These are phyloP conservation scores for Dioscorea zingiberensis DNA, from an alignment of 106 monocot species.

Conservation along the genomic window DNA sequence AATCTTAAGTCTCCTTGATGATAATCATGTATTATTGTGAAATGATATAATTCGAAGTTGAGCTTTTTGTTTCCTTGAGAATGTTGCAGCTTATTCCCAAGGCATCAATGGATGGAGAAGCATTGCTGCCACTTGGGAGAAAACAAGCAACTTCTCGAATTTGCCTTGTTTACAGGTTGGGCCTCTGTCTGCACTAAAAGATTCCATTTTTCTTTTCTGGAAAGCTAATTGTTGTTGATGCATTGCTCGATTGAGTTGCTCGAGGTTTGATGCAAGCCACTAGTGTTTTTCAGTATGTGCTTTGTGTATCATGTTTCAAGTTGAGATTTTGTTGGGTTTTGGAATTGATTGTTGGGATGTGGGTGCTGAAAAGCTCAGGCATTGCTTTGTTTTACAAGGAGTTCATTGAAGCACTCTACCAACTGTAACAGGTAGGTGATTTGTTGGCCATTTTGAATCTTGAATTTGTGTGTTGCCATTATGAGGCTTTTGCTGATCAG, in stretches of 20 bases:
- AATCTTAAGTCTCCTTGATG: no score
- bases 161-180: conserved; percentile 34
- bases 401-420: conserved; percentile 62
- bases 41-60: no score
- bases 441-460: not conserved
- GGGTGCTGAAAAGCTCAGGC: conserved; percentile 32
- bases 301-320: conserved; percentile 15
- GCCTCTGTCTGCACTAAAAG: not conserved
- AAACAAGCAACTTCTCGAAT: conserved; percentile 13
- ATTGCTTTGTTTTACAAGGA: conserved; percentile 70
- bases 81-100: not conserved
- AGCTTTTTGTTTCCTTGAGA: no score
- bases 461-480: not conserved
- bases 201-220: not conserved
- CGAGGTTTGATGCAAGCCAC: conserved; percentile 41
- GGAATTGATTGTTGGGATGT: not conserved
- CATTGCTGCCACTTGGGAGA: conserved; percentile 1
- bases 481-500: conserved; percentile 14
- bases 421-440: conserved; percentile 63
- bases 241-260: conserved; percentile 55
- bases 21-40: no score
- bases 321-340: no score
- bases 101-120: not conserved
- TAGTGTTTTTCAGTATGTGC: no score
- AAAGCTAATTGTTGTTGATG: conserved; percentile 25